Conservation (phyloP, 129 eudicot species). For the Lonicera japonica region DNA sequence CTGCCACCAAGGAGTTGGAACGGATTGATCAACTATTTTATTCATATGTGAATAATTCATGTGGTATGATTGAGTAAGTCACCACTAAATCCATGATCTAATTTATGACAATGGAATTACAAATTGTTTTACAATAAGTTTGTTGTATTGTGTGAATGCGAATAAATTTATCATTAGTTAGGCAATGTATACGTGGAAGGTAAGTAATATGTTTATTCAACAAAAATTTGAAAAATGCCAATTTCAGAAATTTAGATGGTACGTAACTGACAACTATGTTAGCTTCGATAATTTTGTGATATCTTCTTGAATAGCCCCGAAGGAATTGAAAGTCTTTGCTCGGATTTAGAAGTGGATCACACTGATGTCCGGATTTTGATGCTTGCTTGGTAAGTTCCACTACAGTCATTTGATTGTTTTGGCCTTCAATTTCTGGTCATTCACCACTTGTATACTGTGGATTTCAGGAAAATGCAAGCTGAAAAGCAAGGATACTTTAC, state of each 20-base stretch:
- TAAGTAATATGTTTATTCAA: too few relatives aligned
- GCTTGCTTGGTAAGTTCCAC: constrained; percentile 84
- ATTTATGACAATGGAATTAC: background rate
- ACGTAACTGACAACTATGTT: background rate
- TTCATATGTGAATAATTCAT: constrained; percentile 56
- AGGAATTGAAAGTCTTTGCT: constrained; percentile 82
- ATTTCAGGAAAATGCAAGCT: constrained; percentile 90
- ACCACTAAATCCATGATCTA: constrained; percentile 1
- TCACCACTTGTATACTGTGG: constrained; percentile 5
- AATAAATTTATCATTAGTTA: background rate
- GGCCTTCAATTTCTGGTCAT: background rate
- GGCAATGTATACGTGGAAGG: background rate
- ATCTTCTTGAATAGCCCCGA: constrained; percentile 58
- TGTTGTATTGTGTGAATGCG: background rate
- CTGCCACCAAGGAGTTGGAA: constrained; percentile 82
- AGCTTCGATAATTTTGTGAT: constrained; percentile 11
- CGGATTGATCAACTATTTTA: constrained; percentile 75
- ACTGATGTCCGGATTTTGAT: constrained; percentile 84
- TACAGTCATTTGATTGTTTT: background rate
- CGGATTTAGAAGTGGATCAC: constrained; percentile 86
- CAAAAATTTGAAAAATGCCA: too few relatives aligned
- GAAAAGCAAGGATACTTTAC: constrained; percentile 93
- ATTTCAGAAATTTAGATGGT: too few relatives aligned
- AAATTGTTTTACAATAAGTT: background rate
- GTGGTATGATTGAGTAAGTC: constrained; percentile 85